Evolutionary conservation across 495 filamentous ascomycete genomes (phyloP).

Genomic region (Penicillium silybi): DNA sequence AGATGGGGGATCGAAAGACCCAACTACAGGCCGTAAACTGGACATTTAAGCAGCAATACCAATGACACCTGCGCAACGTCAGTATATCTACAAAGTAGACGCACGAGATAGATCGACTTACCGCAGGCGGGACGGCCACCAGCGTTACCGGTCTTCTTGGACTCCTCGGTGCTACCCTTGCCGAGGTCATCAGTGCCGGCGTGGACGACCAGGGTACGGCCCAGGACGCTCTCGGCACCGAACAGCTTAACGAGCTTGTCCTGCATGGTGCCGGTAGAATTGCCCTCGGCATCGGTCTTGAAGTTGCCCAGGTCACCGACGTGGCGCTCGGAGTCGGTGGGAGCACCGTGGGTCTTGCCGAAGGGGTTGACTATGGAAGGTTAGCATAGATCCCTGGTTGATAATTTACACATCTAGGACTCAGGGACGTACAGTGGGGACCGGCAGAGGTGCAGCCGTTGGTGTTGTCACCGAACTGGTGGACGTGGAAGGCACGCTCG

Average conservation of each 20-base stretch:
- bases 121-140: constrained; percentile 90
- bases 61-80: constrained; percentile 62
- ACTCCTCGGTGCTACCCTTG: constrained; percentile 83
- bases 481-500: constrained; percentile 94
- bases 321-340: constrained; percentile 75
- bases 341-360: constrained; percentile 87
- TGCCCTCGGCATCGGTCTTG: constrained; percentile 88
- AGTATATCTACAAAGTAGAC: neutral
- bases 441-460: constrained; percentile 98
- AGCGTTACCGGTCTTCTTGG: constrained; percentile 96
- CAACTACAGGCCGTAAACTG: constrained; percentile 11
- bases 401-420: constrained; percentile 21
- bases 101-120: constrained; percentile 34
- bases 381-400: neutral
- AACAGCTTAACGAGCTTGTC: constrained; percentile 91
- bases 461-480: constrained; percentile 99
- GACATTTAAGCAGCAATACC: constrained; percentile 64
- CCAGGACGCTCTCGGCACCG: constrained; percentile 90
- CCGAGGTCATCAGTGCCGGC: constrained; percentile 94
- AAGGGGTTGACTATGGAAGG: constrained; percentile 78
- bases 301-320: constrained; percentile 97
- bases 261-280: constrained; percentile 67
- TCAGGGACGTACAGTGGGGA: constrained; percentile 73
- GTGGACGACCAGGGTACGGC: constrained; percentile 93
- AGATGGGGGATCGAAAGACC: constrained; percentile 14